Percentiles rank a stretch among this genome's conserved stretches.
phyloP scores from a whole-genome alignment of 1,139 yeast species.

The Saccharomyces hybrid region DNA sequence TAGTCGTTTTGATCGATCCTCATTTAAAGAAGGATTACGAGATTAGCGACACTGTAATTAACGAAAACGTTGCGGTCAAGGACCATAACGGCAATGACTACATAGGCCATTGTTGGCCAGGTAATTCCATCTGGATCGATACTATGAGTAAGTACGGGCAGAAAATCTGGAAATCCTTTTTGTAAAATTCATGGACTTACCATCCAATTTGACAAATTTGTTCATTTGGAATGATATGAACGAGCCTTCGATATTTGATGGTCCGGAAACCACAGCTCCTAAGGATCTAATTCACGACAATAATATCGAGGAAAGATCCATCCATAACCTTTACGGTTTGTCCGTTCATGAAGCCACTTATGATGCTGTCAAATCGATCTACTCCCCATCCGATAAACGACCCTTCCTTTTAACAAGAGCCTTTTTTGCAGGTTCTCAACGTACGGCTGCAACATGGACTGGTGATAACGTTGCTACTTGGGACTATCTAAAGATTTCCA shows the following conservation, averaged over 20 bases:
- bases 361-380: constrained; percentile 51
- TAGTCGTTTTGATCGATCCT: constrained; percentile 86
- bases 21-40: constrained; percentile 69
- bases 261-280: constrained; percentile 88
- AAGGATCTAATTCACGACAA: constrained; percentile 73
- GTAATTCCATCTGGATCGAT: constrained; percentile 90
- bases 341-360: constrained; percentile 76
- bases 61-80: constrained; percentile 37
- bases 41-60: constrained; percentile 48
- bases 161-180: constrained; percentile 52
- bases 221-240: constrained; percentile 98
- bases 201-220: constrained; percentile 44
- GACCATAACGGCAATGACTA: constrained; percentile 46
- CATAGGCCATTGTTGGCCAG: constrained; percentile 97
- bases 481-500: constrained; percentile 72
- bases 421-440: constrained; percentile 84
- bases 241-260: constrained; percentile 91
- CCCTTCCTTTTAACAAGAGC: constrained; percentile 90
- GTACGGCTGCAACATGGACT: constrained; percentile 92
- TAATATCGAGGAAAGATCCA: constrained; percentile 81
- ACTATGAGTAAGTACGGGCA: constrained; percentile 60
- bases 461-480: constrained; percentile 94
- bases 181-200: constrained; percentile 42
- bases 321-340: constrained; percentile 79
- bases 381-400: constrained; percentile 43